These are phyloP conservation scores for Corchorus olitorius DNA, from an alignment of 345 rosid genomes.

Conservation along the genomic window DNA sequence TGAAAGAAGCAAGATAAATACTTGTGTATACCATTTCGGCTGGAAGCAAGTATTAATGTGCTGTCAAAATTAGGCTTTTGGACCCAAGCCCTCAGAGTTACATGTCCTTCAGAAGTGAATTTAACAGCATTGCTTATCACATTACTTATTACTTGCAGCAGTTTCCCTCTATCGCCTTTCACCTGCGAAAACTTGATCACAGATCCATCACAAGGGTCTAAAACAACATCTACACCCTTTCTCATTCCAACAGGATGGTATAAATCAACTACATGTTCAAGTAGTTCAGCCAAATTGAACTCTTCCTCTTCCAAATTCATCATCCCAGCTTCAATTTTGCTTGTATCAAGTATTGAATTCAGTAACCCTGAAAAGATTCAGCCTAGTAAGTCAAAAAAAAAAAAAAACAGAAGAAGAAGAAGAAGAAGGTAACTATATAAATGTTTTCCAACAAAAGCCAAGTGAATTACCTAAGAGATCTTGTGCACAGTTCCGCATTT, in stretches of 20 bases:
- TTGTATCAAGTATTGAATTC: conserved; percentile 68
- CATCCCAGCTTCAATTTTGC: conserved; percentile 84
- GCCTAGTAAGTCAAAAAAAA: not conserved
- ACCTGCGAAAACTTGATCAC: conserved; percentile 46
- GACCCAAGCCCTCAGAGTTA: conserved; percentile 62
- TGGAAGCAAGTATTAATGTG: conserved; percentile 32
- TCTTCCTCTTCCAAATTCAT: conserved; percentile 73
- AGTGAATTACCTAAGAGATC: conserved; percentile 58
- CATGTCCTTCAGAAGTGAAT: conserved; percentile 68
- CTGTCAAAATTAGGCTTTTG: conserved; percentile 44
- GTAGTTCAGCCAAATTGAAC: conserved; percentile 53
- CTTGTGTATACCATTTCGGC: conserved; percentile 27
- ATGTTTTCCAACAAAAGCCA: not conserved
- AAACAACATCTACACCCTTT: conserved; percentile 68
- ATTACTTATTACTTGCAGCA: conserved; percentile 63
- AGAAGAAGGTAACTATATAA: too few relatives aligned
- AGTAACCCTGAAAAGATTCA: conserved; percentile 44
- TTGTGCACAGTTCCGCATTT: conserved; percentile 48
- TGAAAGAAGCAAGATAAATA: conserved; percentile 26
- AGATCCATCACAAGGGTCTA: conserved; percentile 66
- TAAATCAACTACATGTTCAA: conserved; percentile 63
- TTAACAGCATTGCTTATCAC: conserved; percentile 80
- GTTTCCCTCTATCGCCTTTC: conserved; percentile 62
- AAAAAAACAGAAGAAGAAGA: too few relatives aligned
- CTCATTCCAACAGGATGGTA: conserved; percentile 58